These are phyloP conservation scores for Nakaseomyces nivariensis DNA, from an alignment of 1,139 yeast species.

Conservation along the genomic window DNA sequence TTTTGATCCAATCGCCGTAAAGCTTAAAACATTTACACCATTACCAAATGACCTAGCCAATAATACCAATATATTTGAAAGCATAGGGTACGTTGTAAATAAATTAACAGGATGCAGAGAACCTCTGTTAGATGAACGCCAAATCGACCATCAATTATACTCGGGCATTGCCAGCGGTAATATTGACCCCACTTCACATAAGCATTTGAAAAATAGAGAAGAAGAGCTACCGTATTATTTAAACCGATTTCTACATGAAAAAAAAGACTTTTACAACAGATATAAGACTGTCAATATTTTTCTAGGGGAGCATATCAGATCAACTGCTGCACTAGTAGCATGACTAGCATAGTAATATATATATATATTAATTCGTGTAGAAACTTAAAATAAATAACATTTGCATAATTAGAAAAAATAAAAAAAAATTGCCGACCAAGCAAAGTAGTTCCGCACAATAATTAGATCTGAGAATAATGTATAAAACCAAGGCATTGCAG, in stretches of 20 bases:
- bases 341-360: no score
- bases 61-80: conserved; percentile 37
- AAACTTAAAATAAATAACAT: no score
- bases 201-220: conserved; percentile 33
- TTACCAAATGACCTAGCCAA: conserved; percentile 35
- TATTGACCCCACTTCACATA: conserved; percentile 50
- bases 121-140: conserved; percentile 28
- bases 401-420: no score
- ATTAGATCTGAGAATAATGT: no score
- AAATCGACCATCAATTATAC: conserved; percentile 36
- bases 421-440: no score
- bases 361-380: no score
- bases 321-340: neutral
- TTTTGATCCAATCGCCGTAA: conserved; percentile 47
- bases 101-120: conserved; percentile 11
- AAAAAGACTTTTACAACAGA: neutral
- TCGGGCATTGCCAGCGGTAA: conserved; percentile 51
- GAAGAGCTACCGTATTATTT: conserved; percentile 19
- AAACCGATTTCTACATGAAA: conserved; percentile 8
- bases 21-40: conserved; percentile 47
- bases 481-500: neutral
- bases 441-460: no score
- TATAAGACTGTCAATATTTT: neutral
- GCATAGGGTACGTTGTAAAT: conserved; percentile 46
- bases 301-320: neutral